Conservation (phyloP, 176 grass and related monocot species). For the Aechmea fasciata region DNA sequence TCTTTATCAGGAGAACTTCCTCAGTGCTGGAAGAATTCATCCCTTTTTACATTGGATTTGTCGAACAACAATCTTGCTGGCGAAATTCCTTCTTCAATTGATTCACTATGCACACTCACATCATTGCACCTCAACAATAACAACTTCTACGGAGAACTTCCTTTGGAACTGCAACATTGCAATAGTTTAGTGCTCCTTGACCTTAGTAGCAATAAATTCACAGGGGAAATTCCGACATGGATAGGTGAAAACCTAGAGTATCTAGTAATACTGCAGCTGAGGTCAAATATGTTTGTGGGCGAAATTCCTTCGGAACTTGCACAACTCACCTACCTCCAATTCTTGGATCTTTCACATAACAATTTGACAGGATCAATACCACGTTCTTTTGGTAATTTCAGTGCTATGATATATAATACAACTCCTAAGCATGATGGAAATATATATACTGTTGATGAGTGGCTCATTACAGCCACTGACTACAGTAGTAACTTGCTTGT, state of each 20-base stretch:
- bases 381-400: background rate
- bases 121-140: slow-evolving; percentile 12
- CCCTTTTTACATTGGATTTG: background rate
- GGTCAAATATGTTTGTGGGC: slow-evolving; percentile 20
- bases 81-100: background rate
- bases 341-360: slow-evolving; percentile 18
- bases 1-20: background rate
- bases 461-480: too few relatives aligned
- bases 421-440: too few relatives aligned
- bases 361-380: background rate
- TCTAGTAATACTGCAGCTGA: slow-evolving; percentile 8
- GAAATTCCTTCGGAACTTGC: slow-evolving; percentile 5
- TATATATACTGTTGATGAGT: background rate
- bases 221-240: slow-evolving; percentile 27
- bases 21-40: background rate
- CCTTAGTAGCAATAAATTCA: slow-evolving; percentile 14
- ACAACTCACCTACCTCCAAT: slow-evolving; percentile 3
- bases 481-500: too few relatives aligned
- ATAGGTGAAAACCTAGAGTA: slow-evolving; percentile 8
- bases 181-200: background rate
- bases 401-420: background rate
- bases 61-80: slow-evolving; percentile 8
- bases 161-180: slow-evolving; percentile 5
- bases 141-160: slow-evolving; percentile 6
- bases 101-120: background rate